A percentile compares a stretch with the other conserved stretches of the same genome.
Conservation (phyloP, 768 basidiomycete genomes). For the Lactarius sp. region DNA sequence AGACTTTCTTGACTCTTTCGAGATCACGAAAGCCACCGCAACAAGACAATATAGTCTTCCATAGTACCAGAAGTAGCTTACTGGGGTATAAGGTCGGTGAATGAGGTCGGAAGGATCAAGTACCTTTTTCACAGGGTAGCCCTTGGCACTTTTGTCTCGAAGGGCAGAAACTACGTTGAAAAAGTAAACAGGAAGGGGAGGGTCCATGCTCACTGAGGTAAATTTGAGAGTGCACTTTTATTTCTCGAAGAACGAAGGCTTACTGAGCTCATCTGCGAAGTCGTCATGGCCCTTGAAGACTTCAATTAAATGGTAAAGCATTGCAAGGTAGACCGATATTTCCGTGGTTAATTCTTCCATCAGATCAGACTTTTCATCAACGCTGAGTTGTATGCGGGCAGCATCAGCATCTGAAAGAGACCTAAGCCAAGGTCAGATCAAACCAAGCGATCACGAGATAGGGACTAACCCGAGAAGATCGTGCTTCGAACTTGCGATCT, state of each 20-base stretch:
- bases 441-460: neutral
- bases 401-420: slow-evolving; percentile 72
- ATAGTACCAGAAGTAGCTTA: slow-evolving; percentile 86
- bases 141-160: slow-evolving; percentile 89
- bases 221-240: slow-evolving; percentile 10
- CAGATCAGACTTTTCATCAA: slow-evolving; percentile 67
- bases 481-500: slow-evolving; percentile 84
- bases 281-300: slow-evolving; percentile 89
- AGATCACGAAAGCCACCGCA: slow-evolving; percentile 91
- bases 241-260: slow-evolving; percentile 33
- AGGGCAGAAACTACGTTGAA: slow-evolving; percentile 87
- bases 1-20: slow-evolving; percentile 72
- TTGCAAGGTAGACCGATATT: slow-evolving; percentile 88
- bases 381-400: slow-evolving; percentile 62
- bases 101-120: slow-evolving; percentile 16
- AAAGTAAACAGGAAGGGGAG: slow-evolving; percentile 88
- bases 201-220: slow-evolving; percentile 83
- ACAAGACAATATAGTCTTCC: slow-evolving; percentile 91
- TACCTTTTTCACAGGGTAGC: slow-evolving; percentile 97
- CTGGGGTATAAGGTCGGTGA: slow-evolving; percentile 16
- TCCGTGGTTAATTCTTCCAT: slow-evolving; percentile 90
- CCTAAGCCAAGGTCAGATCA: slow-evolving; percentile 37
- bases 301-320: slow-evolving; percentile 94
- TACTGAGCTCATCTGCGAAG: slow-evolving; percentile 95
- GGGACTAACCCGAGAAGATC: slow-evolving; percentile 64